phyloP scores from a whole-genome alignment of 108 stramenopile species.

The Hondaea fermentalgiana region DNA sequence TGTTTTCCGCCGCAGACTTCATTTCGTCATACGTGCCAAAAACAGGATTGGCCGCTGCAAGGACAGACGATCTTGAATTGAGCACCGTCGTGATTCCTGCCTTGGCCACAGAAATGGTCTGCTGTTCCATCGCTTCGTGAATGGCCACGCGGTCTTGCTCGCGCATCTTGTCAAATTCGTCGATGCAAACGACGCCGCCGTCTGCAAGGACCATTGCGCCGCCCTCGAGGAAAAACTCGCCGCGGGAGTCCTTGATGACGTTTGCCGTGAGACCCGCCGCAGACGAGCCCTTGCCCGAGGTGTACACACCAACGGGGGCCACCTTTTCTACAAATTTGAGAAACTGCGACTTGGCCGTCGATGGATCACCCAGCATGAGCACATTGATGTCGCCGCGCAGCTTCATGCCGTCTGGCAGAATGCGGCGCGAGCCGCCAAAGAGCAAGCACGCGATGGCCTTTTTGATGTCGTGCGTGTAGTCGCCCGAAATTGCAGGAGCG shows the following conservation, averaged over 20 bases:
- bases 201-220: conserved; percentile 99
- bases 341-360: conserved; percentile 53
- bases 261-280: conserved; percentile 96
- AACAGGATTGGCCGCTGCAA: conserved; percentile 98
- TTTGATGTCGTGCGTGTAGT: conserved; percentile 95
- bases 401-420: conserved; percentile 87
- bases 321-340: conserved; percentile 50
- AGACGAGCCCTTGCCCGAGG: conserved; percentile 90
- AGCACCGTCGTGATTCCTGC: conserved; percentile 96
- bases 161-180: conserved; percentile 97
- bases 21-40: conserved; percentile 95
- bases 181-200: conserved; percentile 97
- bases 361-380: conserved; percentile 90
- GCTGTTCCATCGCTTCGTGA: conserved; percentile 99
- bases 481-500: conserved; percentile 85
- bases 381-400: conserved; percentile 96
- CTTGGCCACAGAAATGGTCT: conserved; percentile 98
- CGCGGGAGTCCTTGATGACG: conserved; percentile 73
- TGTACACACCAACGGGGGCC: conserved; percentile 97
- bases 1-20: conserved; percentile 87
- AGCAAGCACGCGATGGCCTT: conserved; percentile 85
- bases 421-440: conserved; percentile 72
- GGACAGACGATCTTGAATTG: conserved; percentile 76
- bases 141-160: conserved; percentile 94
- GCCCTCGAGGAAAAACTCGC: conserved; percentile 97